phyloP scores from a whole-genome alignment of 2,329 filamentous ascomycete genomes.

The Fusarium illudens region DNA sequence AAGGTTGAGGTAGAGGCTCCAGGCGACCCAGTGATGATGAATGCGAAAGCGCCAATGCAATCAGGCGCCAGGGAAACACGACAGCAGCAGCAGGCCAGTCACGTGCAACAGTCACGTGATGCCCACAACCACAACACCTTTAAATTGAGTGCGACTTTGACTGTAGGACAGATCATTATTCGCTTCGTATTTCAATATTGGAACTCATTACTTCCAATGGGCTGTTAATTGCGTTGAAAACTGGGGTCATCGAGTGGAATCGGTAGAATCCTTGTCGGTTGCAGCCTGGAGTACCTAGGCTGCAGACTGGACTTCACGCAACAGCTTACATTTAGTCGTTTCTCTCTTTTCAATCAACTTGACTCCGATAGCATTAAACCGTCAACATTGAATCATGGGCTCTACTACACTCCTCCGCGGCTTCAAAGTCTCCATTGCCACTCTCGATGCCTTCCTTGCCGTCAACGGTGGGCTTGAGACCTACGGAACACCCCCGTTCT shows the following conservation, averaged over 20 bases:
- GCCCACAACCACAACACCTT: neutral
- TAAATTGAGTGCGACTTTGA: neutral
- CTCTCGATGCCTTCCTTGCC: neutral
- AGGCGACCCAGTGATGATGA: slow-evolving; percentile 47
- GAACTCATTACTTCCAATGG: too few relatives aligned
- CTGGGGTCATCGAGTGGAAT: too few relatives aligned
- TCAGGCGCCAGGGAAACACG: slow-evolving; percentile 58
- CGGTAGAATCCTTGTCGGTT: neutral
- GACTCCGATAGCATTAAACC: fast-evolving
- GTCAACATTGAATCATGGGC: neutral
- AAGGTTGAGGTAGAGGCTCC: slow-evolving; percentile 35
- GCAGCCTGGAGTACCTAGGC: neutral
- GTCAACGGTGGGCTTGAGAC: neutral
- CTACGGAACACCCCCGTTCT: neutral
- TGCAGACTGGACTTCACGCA: neutral
- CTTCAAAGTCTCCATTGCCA: neutral
- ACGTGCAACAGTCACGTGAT: slow-evolving; percentile 45
- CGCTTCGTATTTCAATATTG: neutral
- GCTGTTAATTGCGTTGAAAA: too few relatives aligned
- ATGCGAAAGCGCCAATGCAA: slow-evolving; percentile 42
- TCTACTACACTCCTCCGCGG: neutral
- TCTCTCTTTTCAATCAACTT: neutral
- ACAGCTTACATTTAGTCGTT: neutral
- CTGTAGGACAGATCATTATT: neutral
- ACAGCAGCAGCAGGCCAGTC: slow-evolving; percentile 47